phyloP scores from a whole-genome alignment of 768 basidiomycete species.

The Collybia mongolica region DNA sequence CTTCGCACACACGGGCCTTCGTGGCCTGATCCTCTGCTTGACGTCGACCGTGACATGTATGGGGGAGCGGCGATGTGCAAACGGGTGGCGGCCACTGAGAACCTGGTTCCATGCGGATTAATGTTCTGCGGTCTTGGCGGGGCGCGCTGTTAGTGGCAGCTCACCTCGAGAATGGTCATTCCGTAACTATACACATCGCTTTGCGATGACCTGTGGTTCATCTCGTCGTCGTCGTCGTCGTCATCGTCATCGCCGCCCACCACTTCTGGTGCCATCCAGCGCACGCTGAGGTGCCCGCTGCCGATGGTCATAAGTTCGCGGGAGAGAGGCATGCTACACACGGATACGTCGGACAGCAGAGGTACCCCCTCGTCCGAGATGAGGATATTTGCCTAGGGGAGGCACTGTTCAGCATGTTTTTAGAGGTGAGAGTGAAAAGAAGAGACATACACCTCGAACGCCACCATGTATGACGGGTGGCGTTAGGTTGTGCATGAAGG shows the following conservation, averaged over 20 bases:
- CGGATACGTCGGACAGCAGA: constrained; percentile 20
- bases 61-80: not conserved
- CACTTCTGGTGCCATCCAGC: constrained; percentile 25
- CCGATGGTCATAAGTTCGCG: constrained; percentile 1
- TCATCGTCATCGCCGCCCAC: constrained; percentile 1
- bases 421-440: not conserved
- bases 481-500: constrained; percentile 19
- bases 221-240: not conserved
- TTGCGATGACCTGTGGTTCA: not conserved
- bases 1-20: constrained; percentile 1
- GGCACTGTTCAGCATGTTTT: not conserved
- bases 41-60: constrained; percentile 1
- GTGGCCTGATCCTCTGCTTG: constrained; percentile 1
- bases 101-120: too few relatives aligned
- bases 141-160: too few relatives aligned
- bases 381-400: constrained; percentile 23
- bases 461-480: constrained; percentile 26
- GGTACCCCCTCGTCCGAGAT: constrained; percentile 15
- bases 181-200: constrained; percentile 23
- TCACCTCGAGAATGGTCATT: constrained; percentile 24
- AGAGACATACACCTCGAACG: constrained; percentile 22
- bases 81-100: not conserved
- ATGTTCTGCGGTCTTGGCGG: too few relatives aligned
- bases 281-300: constrained; percentile 1
- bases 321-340: constrained; percentile 10